Evolutionary conservation across 1,284 basidiomycete genomes (phyloP), one percentile per base, ranked within the genome.

Genomic region (Trichosporon coremiiforme): DNA sequence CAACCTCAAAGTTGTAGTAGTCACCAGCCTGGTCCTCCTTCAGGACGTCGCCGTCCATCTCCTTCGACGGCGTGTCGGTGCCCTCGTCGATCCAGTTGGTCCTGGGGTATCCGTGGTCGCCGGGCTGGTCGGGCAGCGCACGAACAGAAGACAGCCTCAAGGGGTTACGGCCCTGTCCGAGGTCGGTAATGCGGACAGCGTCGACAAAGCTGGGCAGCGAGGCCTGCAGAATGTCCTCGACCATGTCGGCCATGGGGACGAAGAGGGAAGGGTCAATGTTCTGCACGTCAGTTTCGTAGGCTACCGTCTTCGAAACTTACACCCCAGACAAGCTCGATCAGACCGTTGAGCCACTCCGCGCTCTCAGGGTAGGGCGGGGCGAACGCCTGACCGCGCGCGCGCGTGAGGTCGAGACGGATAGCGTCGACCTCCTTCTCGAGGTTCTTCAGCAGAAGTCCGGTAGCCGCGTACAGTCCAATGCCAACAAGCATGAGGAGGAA

Each of bases 111-210:
- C 85, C 81, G 3, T 74, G 81, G 72, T 88, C 87, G 20, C 84
- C 85, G 36, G 87, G 87, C 73, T 87, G 84, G 77, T 89, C 88
- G 1, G 88, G 87, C 1, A 89, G 80, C 1, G 87, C 88, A 45
- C 88, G 85, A 82, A 89, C 88, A 10, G 86, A 86, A 55, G 88
- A 84, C 71, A 92, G 87, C 10, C 90, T 87, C 55, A 93, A 80
- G 0, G 91, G 88, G 78, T 90, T 89, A 4, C 85, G 84, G 20
- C 85, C 90, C 80, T 91, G 89, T 0, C 89, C 88, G 20, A 93
- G 84, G 78, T 92, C 91, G 22, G 89, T 88, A 71, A 93, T 89
- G 68, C 90, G 88, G 66, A 93, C 90, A 5, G 90, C 90, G 67
- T 90, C 87, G 71, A 93, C 86, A 70, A 92, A 87, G 38, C 87